Conservation (phyloP, 2,329 filamentous ascomycete genomes). For the Hirsutella minnesotensis region DNA sequence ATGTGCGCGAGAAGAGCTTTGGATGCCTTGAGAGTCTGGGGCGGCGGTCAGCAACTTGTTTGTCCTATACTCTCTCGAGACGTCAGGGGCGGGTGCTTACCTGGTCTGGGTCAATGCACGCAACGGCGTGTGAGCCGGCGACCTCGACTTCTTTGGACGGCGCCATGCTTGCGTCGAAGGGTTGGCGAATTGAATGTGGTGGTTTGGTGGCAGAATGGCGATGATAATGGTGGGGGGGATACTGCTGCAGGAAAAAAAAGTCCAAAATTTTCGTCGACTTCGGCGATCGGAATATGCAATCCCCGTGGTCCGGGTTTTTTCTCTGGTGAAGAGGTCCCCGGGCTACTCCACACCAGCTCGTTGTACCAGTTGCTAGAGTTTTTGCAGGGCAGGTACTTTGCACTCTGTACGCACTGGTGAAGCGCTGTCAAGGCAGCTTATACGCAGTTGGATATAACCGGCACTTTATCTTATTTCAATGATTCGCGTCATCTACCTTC, state of each 20-base stretch:
- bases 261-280: slow-evolving; percentile 14
- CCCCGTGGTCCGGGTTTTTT: slow-evolving; percentile 9
- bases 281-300: slow-evolving; percentile 23
- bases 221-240: neutral
- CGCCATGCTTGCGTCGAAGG: slow-evolving; percentile 21
- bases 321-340: neutral
- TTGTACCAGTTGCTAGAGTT: too few species aligned
- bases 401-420: too few species aligned
- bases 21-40: slow-evolving; percentile 48
- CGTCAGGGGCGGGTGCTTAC: slow-evolving; percentile 15
- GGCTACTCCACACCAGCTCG: too few species aligned
- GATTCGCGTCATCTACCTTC: too few species aligned
- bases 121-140: slow-evolving; percentile 17
- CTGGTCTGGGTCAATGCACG: slow-evolving; percentile 29
- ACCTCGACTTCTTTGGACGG: slow-evolving; percentile 27
- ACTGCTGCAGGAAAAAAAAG: slow-evolving; percentile 10
- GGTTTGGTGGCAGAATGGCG: neutral
- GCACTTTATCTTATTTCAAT: too few species aligned
- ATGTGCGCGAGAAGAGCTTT: slow-evolving; percentile 51
- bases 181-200: slow-evolving; percentile 5
- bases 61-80: too few species aligned
- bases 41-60: neutral
- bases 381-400: too few species aligned
- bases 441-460: too few species aligned
- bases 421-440: too few species aligned